Evolutionary conservation across 441 rosid species (phyloP).

Genomic region (Euphorbia schlechtendalii): DNA sequence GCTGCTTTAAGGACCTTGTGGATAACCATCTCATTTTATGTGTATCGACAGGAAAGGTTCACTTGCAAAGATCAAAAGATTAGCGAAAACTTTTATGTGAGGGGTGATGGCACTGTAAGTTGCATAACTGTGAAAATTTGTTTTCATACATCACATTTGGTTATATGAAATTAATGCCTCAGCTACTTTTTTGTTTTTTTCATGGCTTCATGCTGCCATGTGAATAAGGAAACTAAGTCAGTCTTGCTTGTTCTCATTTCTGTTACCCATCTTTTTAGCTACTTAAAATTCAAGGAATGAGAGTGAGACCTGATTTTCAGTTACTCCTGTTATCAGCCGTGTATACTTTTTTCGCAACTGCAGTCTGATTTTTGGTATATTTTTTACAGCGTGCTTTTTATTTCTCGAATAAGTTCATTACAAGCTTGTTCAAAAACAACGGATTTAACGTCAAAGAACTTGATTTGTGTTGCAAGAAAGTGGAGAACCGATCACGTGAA

Average conservation of each 20-base stretch:
- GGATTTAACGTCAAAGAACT: slow-evolving; percentile 75
- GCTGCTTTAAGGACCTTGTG: not conserved
- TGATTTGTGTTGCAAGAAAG: slow-evolving; percentile 79
- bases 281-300: not conserved
- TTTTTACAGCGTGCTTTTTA: slow-evolving; percentile 83
- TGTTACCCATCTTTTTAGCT: not conserved
- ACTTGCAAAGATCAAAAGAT: slow-evolving; percentile 79
- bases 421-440: slow-evolving; percentile 53
- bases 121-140: not conserved
- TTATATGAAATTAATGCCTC: not conserved
- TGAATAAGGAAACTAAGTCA: not conserved
- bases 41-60: slow-evolving; percentile 66
- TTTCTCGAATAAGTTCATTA: slow-evolving; percentile 73
- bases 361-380: slow-evolving; percentile 4
- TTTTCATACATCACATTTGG: not conserved
- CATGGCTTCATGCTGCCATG: not conserved
- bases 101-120: slow-evolving; percentile 99
- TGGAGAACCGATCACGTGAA: slow-evolving; percentile 85
- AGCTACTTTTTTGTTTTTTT: too few relatives aligned
- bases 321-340: not conserved
- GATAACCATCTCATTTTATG: slow-evolving; percentile 1
- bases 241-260: not conserved
- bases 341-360: not conserved
- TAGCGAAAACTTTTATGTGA: slow-evolving; percentile 77
- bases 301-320: not conserved